Base-by-base conservation (phyloP, 2,329 filamentous ascomycete genomes). In the Phyllosticta citribraziliensis region DNA sequence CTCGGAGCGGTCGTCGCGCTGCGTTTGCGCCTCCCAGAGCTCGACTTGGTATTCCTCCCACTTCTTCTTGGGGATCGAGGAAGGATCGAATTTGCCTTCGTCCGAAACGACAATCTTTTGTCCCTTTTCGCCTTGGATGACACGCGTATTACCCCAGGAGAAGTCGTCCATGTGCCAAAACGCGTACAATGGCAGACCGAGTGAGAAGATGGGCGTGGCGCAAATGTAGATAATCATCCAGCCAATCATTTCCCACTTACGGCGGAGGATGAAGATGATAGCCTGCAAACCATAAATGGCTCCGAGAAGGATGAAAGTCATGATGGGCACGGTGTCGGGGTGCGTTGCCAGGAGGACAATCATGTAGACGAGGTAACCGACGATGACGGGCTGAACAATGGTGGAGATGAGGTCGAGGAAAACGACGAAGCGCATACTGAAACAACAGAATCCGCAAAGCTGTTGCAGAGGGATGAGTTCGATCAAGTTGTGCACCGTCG, bases 91-190 rank as follows among this genome's bases (percentile, higher is more conserved):
- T 75, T 96, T 97, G 79, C 94, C 94, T 78, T 99, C 94, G 73
- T 99, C 94, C 1, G 91, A 90, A 66, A 99, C 88, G 67, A 99
- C 85, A 64, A 97, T 80, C 80, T 97, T 93, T 73, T 91, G 88
- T 65, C 94, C 94, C 74, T 88, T 87, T 73, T 99, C 94, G 72
- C 94, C 94, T 8, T 89, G 94, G 65, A 99, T 91, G 62, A 99
- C 85, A 85, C 94, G 93, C 51, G 94, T 99, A 76, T 97, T 99
- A 76, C 94, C 94, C 94, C 94, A 99, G 69, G 88, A 89, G 84
- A 99, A 99, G 77, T 99, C 94, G 75, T 99, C 94, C 94, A 97
- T 97, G 78, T 97, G 84, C 94, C 94, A 99, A 83, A 99, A 99
- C 56, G 93, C 83, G 74, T 97, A 97, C 27, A 99, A 78, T 0